phyloP scores from a whole-genome alignment of 2,329 filamentous ascomycete species.

The Diatrype stigma region DNA sequence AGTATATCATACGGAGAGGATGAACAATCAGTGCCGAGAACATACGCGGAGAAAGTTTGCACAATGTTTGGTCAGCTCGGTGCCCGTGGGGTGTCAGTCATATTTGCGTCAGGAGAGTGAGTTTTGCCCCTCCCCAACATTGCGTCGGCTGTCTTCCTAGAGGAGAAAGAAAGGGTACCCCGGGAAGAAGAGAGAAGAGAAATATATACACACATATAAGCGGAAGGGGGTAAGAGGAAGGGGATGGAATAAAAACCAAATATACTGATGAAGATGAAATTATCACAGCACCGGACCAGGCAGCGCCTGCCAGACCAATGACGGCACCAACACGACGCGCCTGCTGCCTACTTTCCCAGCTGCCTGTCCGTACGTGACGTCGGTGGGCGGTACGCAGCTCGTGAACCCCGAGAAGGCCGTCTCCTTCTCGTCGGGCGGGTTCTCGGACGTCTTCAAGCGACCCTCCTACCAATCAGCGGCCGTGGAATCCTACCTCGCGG shows the following conservation, averaged over 20 bases:
- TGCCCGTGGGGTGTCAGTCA: conserved; percentile 21
- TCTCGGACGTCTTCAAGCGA: conserved; percentile 42
- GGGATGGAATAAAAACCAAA: background rate
- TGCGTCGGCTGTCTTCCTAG: background rate
- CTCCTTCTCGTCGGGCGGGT: conserved; percentile 48
- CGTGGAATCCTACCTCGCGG: conserved; percentile 39
- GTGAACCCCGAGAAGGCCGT: conserved; percentile 47
- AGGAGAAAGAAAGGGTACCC: too few species aligned
- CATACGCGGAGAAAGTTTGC: conserved; percentile 23
- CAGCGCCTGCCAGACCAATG: conserved; percentile 46
- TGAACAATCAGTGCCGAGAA: conserved; percentile 21
- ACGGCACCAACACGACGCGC: conserved; percentile 46
- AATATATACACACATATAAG: too few species aligned
- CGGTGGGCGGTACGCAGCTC: conserved; percentile 53
- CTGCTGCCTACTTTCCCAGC: conserved; percentile 54
- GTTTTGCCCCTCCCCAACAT: background rate
- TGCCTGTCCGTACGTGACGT: conserved; percentile 54
- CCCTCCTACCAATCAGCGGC: conserved; percentile 42
- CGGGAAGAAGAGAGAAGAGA: too few species aligned
- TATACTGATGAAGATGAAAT: conserved; percentile 2
- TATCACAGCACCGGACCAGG: conserved; percentile 21
- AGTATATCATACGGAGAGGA: conserved; percentile 21
- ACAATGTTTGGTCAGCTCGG: conserved; percentile 23
- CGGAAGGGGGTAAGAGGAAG: too few species aligned
- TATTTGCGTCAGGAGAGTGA: conserved; percentile 26